Percentiles rank a stretch among this genome's conserved stretches.
These are phyloP conservation scores for Verticillium tricorpus DNA, from an alignment of 2,329 filamentous ascomycete species.

Conservation along the genomic window DNA sequence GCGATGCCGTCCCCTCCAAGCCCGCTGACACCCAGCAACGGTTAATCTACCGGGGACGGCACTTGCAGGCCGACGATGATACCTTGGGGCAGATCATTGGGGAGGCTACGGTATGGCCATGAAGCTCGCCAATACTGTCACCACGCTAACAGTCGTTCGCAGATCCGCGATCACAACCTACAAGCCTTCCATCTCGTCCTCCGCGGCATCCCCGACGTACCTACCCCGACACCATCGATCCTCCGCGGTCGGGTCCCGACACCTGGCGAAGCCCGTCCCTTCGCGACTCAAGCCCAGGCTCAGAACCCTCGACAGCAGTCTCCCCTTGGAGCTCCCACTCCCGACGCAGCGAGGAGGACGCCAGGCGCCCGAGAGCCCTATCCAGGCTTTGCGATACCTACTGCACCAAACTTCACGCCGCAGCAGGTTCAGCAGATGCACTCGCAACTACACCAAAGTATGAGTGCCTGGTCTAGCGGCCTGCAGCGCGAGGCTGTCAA, in stretches of 20 bases:
- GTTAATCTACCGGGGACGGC: conserved; percentile 56
- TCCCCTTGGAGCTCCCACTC: conserved; percentile 13
- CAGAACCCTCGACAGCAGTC: conserved; percentile 14
- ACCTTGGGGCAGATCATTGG: conserved; percentile 55
- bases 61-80: conserved; percentile 49
- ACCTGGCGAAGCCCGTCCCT: conserved; percentile 22
- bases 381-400: conserved; percentile 2
- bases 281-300: conserved; percentile 9
- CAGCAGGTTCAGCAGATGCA: conserved; percentile 16
- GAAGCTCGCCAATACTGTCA: neutral
- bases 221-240: conserved; percentile 18
- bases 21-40: conserved; percentile 52
- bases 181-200: conserved; percentile 53
- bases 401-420: conserved; percentile 9
- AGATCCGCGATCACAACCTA: conserved; percentile 25
- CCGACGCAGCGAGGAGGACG: conserved; percentile 1
- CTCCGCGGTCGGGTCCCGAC: conserved; percentile 17
- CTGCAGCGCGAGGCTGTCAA: conserved; percentile 42
- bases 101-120: conserved; percentile 42
- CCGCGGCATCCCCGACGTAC: conserved; percentile 30
- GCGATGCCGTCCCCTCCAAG: conserved; percentile 42
- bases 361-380: conserved; percentile 5
- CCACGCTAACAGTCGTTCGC: neutral
- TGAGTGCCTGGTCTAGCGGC: conserved; percentile 41
- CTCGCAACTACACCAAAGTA: conserved; percentile 32